A percentile compares a stretch with the other conserved stretches of the same genome.
These are phyloP conservation scores for Coemansia sp. DNA, from an alignment of 192 early-diverging fungal species.

Conservation along the genomic window DNA sequence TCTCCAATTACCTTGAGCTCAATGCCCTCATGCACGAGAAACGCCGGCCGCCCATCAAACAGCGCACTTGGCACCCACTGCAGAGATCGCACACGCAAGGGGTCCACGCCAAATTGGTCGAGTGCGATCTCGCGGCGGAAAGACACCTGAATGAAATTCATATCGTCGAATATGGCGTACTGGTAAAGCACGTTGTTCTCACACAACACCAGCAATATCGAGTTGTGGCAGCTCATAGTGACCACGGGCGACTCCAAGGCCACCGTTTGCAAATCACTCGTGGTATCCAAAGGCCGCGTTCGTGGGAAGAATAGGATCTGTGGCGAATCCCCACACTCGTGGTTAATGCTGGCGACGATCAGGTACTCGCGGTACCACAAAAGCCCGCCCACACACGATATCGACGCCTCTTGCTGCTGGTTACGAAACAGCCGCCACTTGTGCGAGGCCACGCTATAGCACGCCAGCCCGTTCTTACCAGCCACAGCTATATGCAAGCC, in stretches of 20 bases:
- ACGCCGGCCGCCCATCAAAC: constrained; percentile 32
- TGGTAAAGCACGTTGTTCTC: constrained; percentile 22
- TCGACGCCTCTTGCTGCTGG: constrained; percentile 61
- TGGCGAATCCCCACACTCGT: constrained; percentile 16
- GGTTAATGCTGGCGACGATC: constrained; percentile 35
- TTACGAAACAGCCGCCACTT: constrained; percentile 94
- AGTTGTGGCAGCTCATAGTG: constrained; percentile 37
- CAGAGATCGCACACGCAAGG: constrained; percentile 42
- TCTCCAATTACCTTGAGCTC: constrained; percentile 27
- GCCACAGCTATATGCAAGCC: constrained; percentile 84
- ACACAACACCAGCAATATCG: constrained; percentile 34
- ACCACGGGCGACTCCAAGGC: constrained; percentile 26
- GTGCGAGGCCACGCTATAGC: constrained; percentile 70
- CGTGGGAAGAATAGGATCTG: constrained; percentile 44
- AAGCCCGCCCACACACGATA: constrained; percentile 40
- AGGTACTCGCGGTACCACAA: constrained; percentile 51
- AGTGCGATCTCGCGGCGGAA: constrained; percentile 27
- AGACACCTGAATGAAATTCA: constrained; percentile 26
- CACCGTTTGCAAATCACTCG: constrained; percentile 23
- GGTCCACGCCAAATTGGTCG: constrained; percentile 4
- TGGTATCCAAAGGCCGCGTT: constrained; percentile 31
- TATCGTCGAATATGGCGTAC: constrained; percentile 41
- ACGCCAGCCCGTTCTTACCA: constrained; percentile 81
- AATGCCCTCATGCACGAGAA: constrained; percentile 50
- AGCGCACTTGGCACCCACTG: constrained; percentile 55